Base-by-base conservation (phyloP, 2,329 filamentous ascomycete genomes). In the Diaporthe humulicola region DNA sequence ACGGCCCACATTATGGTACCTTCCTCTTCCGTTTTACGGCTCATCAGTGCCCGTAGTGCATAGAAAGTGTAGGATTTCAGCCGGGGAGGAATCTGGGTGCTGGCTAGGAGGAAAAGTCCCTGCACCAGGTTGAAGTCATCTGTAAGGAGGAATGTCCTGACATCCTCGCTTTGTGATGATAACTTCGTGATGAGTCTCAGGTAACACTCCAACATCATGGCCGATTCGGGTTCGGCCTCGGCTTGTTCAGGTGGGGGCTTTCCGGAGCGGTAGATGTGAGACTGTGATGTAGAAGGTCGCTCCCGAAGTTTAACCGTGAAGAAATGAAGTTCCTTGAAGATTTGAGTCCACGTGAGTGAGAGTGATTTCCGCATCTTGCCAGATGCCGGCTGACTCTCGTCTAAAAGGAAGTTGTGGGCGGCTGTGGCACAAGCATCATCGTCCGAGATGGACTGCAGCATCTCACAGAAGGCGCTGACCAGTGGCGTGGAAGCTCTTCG, bases 141-240 rank as follows among this genome's bases (percentile, higher is more conserved):
- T 66, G 83, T 89, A 30, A 97, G 86, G 75, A 98, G 88, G 87
- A 93, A 98, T 45, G 90, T 85, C 67, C 96, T 90, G 1, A 95
- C 93, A 28, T 88, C 86, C 74, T 90, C 87, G 80, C 95, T 98
- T 81, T 96, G 92, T 30, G 90, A 88, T 76, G 93, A 93, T 14
- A 99, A 87, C 82, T 97, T 95, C 4, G 95, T 91, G 79, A 98
- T 94, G 7, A 99, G 89, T 40, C 96, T 92, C 70, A 99, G 88
- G 82, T 98, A 98, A 79, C 95, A 96, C 81, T 98, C 95, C 38
- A 99, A 88, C 95, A 99, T 98, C 84, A 98, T 94, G n/a, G 93
- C 93, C 54, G 95, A 97, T 83, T 99, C 97, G 5, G 95, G 94
- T 81, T 98, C 96, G 38, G 89, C 88, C 81, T 98, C 95, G 75